Conservation (phyloP, 2,329 filamentous ascomycete genomes). For the Monosporascus sp. region DNA sequence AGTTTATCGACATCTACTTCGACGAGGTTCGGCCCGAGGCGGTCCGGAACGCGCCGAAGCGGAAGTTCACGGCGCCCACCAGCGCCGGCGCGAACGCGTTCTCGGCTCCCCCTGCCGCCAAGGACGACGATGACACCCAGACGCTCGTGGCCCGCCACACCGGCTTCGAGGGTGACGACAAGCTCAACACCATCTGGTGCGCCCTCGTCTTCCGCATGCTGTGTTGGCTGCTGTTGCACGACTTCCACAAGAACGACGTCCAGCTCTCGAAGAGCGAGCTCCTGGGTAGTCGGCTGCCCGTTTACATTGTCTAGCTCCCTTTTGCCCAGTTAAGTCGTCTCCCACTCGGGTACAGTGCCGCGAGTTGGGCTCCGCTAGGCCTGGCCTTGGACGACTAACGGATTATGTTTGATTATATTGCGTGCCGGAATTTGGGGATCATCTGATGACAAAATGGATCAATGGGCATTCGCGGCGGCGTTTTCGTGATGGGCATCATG, state of each 20-base stretch:
- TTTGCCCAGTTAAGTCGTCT: too few species aligned
- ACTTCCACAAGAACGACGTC: constrained; percentile 50
- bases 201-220: constrained; percentile 52
- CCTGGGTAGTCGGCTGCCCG: constrained; percentile 48
- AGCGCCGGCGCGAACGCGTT: constrained; percentile 15
- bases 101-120: constrained; percentile 5
- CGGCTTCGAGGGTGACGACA: not conserved
- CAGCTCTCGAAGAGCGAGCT: constrained; percentile 50
- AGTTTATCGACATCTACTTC: constrained; percentile 51
- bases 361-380: too few species aligned
- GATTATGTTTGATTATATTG: too few species aligned
- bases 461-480: too few species aligned
- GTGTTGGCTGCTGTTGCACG: constrained; percentile 53
- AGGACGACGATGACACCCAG: not conserved
- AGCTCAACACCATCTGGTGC: constrained; percentile 44
- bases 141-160: not conserved
- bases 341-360: too few species aligned
- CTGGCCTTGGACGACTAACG: too few species aligned
- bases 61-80: constrained; percentile 14
- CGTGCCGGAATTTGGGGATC: too few species aligned
- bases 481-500: too few species aligned
- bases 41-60: constrained; percentile 9
- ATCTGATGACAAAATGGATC: too few species aligned
- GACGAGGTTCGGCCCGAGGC: constrained; percentile 31
- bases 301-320: constrained; percentile 41